A percentile compares a stretch with the other conserved stretches of the same genome.
Conservation (phyloP, 345 rosid species). For the Gossypium stocksii region DNA sequence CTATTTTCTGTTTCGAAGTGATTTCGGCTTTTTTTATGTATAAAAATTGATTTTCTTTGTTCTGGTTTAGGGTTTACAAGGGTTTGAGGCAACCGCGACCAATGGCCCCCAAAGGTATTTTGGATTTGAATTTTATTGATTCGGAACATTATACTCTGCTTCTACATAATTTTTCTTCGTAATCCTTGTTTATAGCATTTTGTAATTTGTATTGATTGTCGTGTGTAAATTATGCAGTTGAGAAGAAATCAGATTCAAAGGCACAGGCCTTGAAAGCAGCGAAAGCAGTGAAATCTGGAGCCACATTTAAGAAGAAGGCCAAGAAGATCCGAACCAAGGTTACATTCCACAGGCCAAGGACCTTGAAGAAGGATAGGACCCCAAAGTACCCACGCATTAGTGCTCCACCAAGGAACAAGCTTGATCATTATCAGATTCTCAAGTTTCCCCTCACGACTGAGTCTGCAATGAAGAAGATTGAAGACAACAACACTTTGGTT, state of each 20-base stretch:
- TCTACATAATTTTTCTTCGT: no score
- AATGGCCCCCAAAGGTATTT: conserved; percentile 21
- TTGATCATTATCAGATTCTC: conserved; percentile 86
- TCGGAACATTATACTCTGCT: not conserved
- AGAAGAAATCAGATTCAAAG: conserved; percentile 75
- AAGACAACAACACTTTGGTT: conserved; percentile 89
- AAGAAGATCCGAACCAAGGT: conserved; percentile 82
- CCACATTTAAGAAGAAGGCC: conserved; percentile 66
- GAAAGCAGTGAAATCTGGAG: conserved; percentile 78
- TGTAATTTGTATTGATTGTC: not conserved
- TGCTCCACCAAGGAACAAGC: conserved; percentile 84
- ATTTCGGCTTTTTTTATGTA: not conserved
- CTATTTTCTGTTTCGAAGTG: not conserved
- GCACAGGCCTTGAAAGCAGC: conserved; percentile 88
- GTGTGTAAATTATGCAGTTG: conserved; percentile 31
- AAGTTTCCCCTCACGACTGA: conserved; percentile 92
- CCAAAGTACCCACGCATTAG: conserved; percentile 77
- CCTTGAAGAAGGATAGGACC: conserved; percentile 66
- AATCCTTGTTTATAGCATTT: not conserved
- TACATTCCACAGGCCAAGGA: conserved; percentile 89
- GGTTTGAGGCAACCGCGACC: conserved; percentile 8
- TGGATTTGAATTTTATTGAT: not conserved
- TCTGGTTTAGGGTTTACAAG: not conserved
- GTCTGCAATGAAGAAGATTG: conserved; percentile 92
- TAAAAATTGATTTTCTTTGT: not conserved